Conservation (phyloP, 108 stramenopile genomes). For the Cyclostephanos invisitatus region DNA sequence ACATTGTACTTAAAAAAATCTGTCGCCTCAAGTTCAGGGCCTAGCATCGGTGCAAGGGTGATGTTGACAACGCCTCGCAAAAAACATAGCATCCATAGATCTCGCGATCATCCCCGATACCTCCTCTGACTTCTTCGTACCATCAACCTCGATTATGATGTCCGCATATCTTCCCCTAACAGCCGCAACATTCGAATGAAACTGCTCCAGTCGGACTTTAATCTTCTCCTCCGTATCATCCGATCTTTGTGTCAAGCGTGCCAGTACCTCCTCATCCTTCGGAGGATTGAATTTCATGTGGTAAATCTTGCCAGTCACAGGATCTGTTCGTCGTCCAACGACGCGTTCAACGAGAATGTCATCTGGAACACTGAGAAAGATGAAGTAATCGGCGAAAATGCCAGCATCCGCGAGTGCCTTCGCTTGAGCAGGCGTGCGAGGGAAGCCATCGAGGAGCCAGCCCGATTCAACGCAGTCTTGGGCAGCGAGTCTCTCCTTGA, state of each 20-base stretch:
- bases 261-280: constrained; percentile 69
- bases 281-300: constrained; percentile 94
- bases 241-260: constrained; percentile 81
- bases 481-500: constrained; percentile 83
- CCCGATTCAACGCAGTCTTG: constrained; percentile 83
- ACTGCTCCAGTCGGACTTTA: constrained; percentile 86
- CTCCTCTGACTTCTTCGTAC: constrained; percentile 59
- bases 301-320: constrained; percentile 95
- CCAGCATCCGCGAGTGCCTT: constrained; percentile 88
- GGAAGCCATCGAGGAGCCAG: constrained; percentile 98
- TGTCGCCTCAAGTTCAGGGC: no score
- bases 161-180: constrained; percentile 77
- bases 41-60: not conserved
- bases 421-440: constrained; percentile 94
- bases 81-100: constrained; percentile 27
- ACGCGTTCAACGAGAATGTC: constrained; percentile 93
- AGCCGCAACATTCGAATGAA: constrained; percentile 88
- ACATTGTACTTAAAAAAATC: no score
- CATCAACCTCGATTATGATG: constrained; percentile 80
- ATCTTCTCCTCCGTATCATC: constrained; percentile 99
- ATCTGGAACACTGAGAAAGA: constrained; percentile 95
- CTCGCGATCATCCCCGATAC: constrained; percentile 52
- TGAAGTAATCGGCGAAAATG: constrained; percentile 83
- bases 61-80: not conserved
- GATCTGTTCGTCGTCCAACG: constrained; percentile 95